Percentiles rank a stretch among this genome's conserved stretches.
phyloP scores from a whole-genome alignment of 2,329 filamentous ascomycete genomes.

The Diplodia mutila region DNA sequence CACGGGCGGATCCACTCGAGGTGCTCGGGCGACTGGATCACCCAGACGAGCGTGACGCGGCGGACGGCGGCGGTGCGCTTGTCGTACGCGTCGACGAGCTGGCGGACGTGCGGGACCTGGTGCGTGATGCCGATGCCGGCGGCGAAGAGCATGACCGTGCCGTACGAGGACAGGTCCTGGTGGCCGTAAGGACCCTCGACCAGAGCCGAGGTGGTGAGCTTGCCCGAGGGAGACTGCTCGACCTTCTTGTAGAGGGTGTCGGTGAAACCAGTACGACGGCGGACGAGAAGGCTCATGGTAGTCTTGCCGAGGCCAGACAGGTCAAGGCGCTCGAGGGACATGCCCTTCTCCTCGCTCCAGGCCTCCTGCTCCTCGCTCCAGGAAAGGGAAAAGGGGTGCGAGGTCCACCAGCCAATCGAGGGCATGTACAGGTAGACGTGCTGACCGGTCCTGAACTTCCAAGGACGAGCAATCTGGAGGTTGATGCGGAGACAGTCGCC shows the following conservation, averaged over 20 bases:
- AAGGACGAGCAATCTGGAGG: slow-evolving; percentile 74
- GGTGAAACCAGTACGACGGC: slow-evolving; percentile 86
- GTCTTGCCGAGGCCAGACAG: slow-evolving; percentile 53
- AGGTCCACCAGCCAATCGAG: slow-evolving; percentile 70
- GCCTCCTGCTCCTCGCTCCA: slow-evolving; percentile 69
- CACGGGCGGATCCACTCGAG: slow-evolving; percentile 93
- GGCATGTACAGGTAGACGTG: slow-evolving; percentile 82
- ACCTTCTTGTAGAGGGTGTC: slow-evolving; percentile 77
- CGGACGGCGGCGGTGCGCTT: slow-evolving; percentile 78
- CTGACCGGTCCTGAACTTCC: slow-evolving; percentile 74
- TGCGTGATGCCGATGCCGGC: slow-evolving; percentile 95
- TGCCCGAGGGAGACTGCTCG: slow-evolving; percentile 54
- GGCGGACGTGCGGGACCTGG: slow-evolving; percentile 83
- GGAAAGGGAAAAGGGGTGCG: slow-evolving; percentile 77
- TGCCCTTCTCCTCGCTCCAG: slow-evolving; percentile 47
- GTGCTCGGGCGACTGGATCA: slow-evolving; percentile 85
- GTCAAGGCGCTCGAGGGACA: slow-evolving; percentile 53
- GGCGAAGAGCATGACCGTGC: slow-evolving; percentile 86
- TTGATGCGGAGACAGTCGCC: slow-evolving; percentile 76
- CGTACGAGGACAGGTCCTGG: slow-evolving; percentile 87
- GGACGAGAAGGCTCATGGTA: slow-evolving; percentile 79
- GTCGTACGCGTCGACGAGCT: slow-evolving; percentile 60
- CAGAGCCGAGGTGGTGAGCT: slow-evolving; percentile 69
- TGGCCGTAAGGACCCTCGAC: slow-evolving; percentile 90
- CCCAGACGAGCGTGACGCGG: slow-evolving; percentile 84